Evolutionary conservation across 148 eudicot species (phyloP).

Genomic region (Spergularia bocconei): DNA sequence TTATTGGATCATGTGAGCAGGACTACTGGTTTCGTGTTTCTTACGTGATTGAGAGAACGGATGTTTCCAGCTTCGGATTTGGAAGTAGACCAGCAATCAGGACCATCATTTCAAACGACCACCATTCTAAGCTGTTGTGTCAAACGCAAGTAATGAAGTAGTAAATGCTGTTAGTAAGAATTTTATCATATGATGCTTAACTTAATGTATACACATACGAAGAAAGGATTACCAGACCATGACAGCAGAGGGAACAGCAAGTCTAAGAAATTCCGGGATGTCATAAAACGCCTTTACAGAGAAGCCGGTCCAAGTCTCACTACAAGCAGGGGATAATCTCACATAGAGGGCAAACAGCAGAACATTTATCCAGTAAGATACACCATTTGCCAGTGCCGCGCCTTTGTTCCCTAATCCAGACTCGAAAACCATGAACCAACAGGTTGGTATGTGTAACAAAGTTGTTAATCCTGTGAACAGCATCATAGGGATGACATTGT

Average conservation of each 20-base stretch:
- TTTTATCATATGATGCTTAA: background rate
- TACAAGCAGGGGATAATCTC: conserved; percentile 48
- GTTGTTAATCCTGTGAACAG: conserved; percentile 46
- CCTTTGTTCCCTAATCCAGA: conserved; percentile 58
- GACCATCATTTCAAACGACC: conserved; percentile 31
- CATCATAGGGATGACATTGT: conserved; percentile 62
- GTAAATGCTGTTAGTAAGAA: no score
- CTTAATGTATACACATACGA: background rate
- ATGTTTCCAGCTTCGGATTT: conserved; percentile 28
- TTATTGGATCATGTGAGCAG: background rate
- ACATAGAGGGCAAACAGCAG: conserved; percentile 40
- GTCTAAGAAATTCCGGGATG: conserved; percentile 38
- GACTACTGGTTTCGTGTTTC: background rate
- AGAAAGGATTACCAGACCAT: conserved; percentile 45
- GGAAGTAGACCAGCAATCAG: conserved; percentile 23
- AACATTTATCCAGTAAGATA: conserved; percentile 57
- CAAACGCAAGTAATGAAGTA: no score
- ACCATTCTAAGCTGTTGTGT: conserved; percentile 18
- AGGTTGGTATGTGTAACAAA: conserved; percentile 35
- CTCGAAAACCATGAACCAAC: conserved; percentile 55
- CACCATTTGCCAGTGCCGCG: conserved; percentile 52
- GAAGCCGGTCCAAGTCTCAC: conserved; percentile 56
- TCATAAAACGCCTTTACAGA: conserved; percentile 40
- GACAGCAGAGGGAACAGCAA: conserved; percentile 58
- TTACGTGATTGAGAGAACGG: conserved; percentile 27